These are phyloP conservation scores for Isochrysis galbana DNA, from an alignment of 78 protist species.

Conservation along the genomic window DNA sequence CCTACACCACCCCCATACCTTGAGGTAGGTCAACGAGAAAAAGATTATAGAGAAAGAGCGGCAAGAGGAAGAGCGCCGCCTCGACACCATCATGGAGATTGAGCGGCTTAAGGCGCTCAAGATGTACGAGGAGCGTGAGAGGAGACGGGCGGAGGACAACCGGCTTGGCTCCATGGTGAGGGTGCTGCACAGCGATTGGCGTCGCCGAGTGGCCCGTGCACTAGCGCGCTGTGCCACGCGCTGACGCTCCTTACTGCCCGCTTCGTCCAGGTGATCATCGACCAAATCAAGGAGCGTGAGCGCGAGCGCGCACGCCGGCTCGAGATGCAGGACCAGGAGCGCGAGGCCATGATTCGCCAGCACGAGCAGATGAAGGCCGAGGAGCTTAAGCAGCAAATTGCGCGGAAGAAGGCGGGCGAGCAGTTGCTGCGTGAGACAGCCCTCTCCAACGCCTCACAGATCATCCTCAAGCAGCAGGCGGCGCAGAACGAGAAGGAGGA, in stretches of 20 bases:
- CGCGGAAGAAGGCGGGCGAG: neutral
- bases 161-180: neutral
- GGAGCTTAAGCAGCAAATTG: neutral
- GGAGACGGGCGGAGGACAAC: neutral
- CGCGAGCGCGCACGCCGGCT: neutral
- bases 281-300: neutral
- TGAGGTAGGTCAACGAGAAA: neutral
- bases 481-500: neutral
- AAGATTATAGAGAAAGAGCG: conserved; percentile 1
- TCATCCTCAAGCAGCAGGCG: neutral
- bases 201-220: too few relatives aligned
- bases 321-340: neutral
- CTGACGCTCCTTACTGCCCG: too few relatives aligned
- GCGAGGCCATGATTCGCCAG: neutral
- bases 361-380: neutral
- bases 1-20: too few relatives aligned
- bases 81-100: conserved; percentile 50
- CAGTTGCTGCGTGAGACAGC: neutral
- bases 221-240: too few relatives aligned
- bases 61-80: conserved; percentile 37
- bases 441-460: neutral
- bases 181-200: too few relatives aligned
- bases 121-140: neutral
- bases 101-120: conserved; percentile 52
- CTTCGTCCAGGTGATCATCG: neutral